Evolutionary conservation across 805 yeast species (phyloP), one percentile per base, ranked within the genome.

Genomic region (Suhomyces sp.): DNA sequence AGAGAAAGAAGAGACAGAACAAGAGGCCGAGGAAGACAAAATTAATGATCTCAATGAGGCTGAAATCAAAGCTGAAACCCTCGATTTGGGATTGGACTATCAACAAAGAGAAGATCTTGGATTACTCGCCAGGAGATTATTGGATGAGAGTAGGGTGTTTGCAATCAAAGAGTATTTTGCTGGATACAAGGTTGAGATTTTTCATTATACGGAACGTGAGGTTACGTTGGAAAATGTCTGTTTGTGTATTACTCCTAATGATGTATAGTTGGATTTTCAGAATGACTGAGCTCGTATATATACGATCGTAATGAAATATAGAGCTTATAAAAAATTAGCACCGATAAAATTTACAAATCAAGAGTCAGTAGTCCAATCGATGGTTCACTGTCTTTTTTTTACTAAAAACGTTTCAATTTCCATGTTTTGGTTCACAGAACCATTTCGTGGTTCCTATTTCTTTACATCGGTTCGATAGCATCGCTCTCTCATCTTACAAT

Each of bases 151-250:
- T 13, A 66, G 97, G 39, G 65, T 68, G 2, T 49, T 53, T 39
- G 79, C 83, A 0, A 47, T 86, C 46, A 38, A 50, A 10, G 13
- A 37, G 14, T 19, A 47, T 3, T 35, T 65, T 5, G 35, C 47
- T 0, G 74, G 72, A 0, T 76, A 59, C 46, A 42, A 63, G 2
- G 79, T 70, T 1, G 63, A 71, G 18, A 53, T 88, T 39, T 71
- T 81, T 31, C 69, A 68, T 39, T 88, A 88, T 51, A 82, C 79
- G 3, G 68, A 68, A 0, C 51, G 57, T 9, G 74, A 68, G 2
- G 65, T 79, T 1, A 83, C 95, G 9, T 55, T 81, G 25, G 96
- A 88, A 54, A 87, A 88, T 52, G 77, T 75, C 12, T 77, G 83
- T 31, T 54, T 83, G 20, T 20, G 36, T 12, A 35, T 46, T 6